Evolutionary conservation across 1,139 yeast genomes (phyloP), one percentile per base, ranked within the genome.

Genomic region (Debaryomyces udenii): DNA sequence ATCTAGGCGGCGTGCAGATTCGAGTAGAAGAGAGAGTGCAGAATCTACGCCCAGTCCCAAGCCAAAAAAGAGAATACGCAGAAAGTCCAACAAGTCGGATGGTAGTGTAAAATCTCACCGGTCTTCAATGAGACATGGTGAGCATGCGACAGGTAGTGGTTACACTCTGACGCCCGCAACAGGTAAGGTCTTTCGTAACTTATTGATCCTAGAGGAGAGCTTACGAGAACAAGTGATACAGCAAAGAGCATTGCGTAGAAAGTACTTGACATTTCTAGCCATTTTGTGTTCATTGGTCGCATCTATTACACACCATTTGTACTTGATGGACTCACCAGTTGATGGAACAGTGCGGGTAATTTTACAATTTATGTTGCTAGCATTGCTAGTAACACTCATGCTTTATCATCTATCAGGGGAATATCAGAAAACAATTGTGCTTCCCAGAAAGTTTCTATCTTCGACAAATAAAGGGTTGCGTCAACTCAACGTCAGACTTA

Each of bases 381-480:
- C 91, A 32, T 78, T 86, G 17, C 51, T 77, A 11, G 81, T 90
- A 28, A 86, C 96, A 0, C 66, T 90, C 40, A 74, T 82, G 34
- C 68, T 93, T 33, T 93, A 89, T 62, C 90, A 86, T 55, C 66
- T 93, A 28, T 86, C 96, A 20, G 99, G 98, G 2, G 94, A 90
- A 62, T 91, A 91, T 60, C 81, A 79, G 45, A 80, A 93, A 47
- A 88, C 96, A 0, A 86, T 93, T 45, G 86, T 87, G 7, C 70
- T 83, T 35, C 96, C 97, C 2, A 75, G 96, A 43, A 77, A 79
- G 55, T 91, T 90, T 59, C 68, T 91, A 40, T 71, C 83, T 2
- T 80, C 86, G 18, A 83, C 97, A 3, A 93, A 93, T 61, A 89
- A 88, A 56, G 97, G 97, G 0, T 68, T 91, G 31, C 69, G 96